A percentile compares a stretch with the other conserved stretches of the same genome.
Evolutionary conservation across 345 rosid species (phyloP).

Genomic region (Erodium maritimum): DNA sequence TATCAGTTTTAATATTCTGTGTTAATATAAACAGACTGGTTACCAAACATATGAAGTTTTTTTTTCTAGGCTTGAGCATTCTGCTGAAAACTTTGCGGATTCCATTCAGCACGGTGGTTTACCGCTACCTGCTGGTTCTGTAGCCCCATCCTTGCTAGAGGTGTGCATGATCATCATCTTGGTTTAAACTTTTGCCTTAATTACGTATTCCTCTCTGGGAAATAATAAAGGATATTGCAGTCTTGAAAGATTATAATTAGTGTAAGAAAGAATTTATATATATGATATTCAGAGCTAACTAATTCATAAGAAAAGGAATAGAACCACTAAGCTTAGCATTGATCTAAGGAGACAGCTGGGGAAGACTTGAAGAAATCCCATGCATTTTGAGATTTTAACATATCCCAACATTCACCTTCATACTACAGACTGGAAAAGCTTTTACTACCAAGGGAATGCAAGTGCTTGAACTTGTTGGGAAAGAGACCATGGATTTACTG

Average conservation of each 20-base stretch:
- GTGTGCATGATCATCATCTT: constrained; percentile 22
- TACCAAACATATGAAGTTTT: constrained; percentile 3
- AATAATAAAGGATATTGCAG: too few relatives aligned
- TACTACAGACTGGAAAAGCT: constrained; percentile 76
- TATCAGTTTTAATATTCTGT: too few relatives aligned
- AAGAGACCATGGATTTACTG: constrained; percentile 88
- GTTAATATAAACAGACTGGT: neutral
- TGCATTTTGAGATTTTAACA: too few relatives aligned
- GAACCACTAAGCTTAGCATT: too few relatives aligned
- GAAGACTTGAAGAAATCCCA: too few relatives aligned
- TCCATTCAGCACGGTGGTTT: constrained; percentile 59
- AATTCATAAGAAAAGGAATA: too few relatives aligned
- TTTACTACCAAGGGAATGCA: constrained; percentile 90
- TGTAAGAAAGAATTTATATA: too few relatives aligned
- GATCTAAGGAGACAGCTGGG: too few relatives aligned
- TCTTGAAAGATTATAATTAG: too few relatives aligned
- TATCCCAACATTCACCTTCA: neutral
- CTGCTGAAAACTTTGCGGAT: constrained; percentile 52
- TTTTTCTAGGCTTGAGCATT: constrained; percentile 59
- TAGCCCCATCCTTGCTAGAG: constrained; percentile 80
- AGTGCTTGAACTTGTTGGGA: constrained; percentile 91
- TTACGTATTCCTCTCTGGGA: constrained; percentile 6
- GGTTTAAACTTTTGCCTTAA: neutral
- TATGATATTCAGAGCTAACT: too few relatives aligned
- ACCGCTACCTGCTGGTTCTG: constrained; percentile 50